Conservation (phyloP, 352 stramenopile species). For the Globisporangium uncinulatum region DNA sequence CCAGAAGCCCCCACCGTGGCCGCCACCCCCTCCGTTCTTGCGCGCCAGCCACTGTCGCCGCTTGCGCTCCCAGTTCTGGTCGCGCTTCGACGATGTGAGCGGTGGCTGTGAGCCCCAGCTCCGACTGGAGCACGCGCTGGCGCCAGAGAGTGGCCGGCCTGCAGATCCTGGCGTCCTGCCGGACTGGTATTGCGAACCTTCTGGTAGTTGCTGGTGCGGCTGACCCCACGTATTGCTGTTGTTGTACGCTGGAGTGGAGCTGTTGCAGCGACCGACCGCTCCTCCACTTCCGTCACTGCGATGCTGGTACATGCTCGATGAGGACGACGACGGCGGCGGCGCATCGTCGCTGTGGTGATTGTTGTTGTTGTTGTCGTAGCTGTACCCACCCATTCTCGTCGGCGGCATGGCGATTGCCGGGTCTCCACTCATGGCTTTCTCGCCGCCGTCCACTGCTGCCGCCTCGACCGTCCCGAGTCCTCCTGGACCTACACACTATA, state of each 20-base stretch:
- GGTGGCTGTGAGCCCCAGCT: conserved; percentile 43
- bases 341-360: conserved; percentile 7
- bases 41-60: conserved; percentile 57
- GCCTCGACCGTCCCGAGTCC: conserved; percentile 49
- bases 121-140: conserved; percentile 10
- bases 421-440: conserved; percentile 1
- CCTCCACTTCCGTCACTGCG: neutral
- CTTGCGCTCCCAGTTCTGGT: conserved; percentile 83
- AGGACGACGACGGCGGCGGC: neutral
- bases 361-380: conserved; percentile 5
- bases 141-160: conserved; percentile 4
- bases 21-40: conserved; percentile 29
- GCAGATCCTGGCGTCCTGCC: neutral
- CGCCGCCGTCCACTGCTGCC: neutral
- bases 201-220: conserved; percentile 9
- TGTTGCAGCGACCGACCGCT: neutral
- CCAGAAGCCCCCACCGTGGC: neutral
- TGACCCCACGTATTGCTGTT: neutral
- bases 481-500: conserved; percentile 11
- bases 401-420: neutral
- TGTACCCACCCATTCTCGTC: conserved; percentile 6
- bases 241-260: neutral
- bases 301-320: neutral
- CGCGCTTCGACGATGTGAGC: conserved; percentile 68
- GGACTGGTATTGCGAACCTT: conserved; percentile 3